phyloP scores from a whole-genome alignment of 2,329 filamentous ascomycete species.

The Fonsecaea pugnacius region DNA sequence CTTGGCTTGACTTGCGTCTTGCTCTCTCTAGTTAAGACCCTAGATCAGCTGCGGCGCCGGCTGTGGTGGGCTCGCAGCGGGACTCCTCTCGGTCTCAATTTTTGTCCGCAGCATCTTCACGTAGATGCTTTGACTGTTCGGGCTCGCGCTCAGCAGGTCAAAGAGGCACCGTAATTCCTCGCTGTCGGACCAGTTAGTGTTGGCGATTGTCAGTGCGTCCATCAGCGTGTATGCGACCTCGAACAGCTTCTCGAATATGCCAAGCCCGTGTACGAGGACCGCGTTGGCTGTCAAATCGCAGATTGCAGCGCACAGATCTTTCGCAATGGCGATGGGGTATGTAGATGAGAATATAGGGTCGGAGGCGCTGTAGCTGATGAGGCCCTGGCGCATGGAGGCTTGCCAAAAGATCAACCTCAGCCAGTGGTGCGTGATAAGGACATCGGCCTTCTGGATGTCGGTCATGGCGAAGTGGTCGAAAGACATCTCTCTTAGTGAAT shows the following conservation, averaged over 20 bases:
- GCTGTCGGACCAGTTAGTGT: conserved; percentile 33
- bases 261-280: conserved; percentile 36
- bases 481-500: conserved; percentile 34
- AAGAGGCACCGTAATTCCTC: conserved; percentile 36
- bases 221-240: conserved; percentile 37
- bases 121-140: conserved; percentile 37
- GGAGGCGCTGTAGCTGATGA: conserved; percentile 62
- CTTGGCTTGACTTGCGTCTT: neutral
- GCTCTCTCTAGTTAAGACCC: neutral
- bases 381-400: conserved; percentile 67
- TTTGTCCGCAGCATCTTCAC: conserved; percentile 37
- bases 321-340: conserved; percentile 66
- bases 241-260: conserved; percentile 37
- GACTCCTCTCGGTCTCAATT: conserved; percentile 34
- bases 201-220: conserved; percentile 38
- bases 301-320: conserved; percentile 54
- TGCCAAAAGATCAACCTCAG: conserved; percentile 74
- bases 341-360: conserved; percentile 66
- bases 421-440: conserved; percentile 72
- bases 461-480: conserved; percentile 51
- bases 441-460: conserved; percentile 68
- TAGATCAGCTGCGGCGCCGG: neutral
- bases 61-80: conserved; percentile 23
- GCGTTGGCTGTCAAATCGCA: conserved; percentile 29
- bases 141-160: conserved; percentile 34